Base-by-base conservation (phyloP, 2,329 filamentous ascomycete genomes). In the Alternaria ethzedia region DNA sequence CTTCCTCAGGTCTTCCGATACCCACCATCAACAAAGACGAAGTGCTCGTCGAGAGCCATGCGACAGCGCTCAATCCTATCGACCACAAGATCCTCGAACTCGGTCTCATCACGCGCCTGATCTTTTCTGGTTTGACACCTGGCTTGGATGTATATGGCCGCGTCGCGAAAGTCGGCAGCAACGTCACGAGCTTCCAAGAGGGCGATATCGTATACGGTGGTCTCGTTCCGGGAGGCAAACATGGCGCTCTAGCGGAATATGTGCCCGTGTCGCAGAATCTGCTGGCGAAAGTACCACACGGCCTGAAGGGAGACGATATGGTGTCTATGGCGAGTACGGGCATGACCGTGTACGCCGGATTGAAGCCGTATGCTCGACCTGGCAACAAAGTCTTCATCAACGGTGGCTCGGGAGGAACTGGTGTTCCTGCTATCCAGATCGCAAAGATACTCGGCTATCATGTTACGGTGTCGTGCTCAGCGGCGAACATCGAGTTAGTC, bases 51-150 rank as follows among this genome's bases (percentile, higher is more conserved):
- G 78, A 84, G 62, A 84, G 89, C 12, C 74, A 84, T 57, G 77
- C 81, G 55, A 80, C 82, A 17, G 77, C 83, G 30, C 72, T 89
- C 65, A 90, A 90, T 75, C 87, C 87, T 0, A 85, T 86, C 20
- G 89, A 90, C 81, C 86, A 87, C 82, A 90, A 90, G 74, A 65
- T 86, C 1, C 81, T 85, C 20, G 87, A 89, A 70, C 76, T 83
- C 50, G 74, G 82, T 0, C 21, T 81, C 5, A 49, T 85, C 6
- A 75, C 81, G 6, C 76, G 76, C n/a, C 46, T 77, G 25, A 49
- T 79, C 11, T 60, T 80, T 25, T 74, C 73, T 23, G 84, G 85
- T 26, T 81, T 82, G 20, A 83, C 79, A 2, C 81, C 82, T 0
- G 82, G 81, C 15, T 79, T 83, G 68, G 86, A 88, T 68, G 82